A percentile compares a stretch with the other conserved stretches of the same genome.
phyloP scores from a whole-genome alignment of 2,329 filamentous ascomycete genomes.

The Pseudocercospora vitis region DNA sequence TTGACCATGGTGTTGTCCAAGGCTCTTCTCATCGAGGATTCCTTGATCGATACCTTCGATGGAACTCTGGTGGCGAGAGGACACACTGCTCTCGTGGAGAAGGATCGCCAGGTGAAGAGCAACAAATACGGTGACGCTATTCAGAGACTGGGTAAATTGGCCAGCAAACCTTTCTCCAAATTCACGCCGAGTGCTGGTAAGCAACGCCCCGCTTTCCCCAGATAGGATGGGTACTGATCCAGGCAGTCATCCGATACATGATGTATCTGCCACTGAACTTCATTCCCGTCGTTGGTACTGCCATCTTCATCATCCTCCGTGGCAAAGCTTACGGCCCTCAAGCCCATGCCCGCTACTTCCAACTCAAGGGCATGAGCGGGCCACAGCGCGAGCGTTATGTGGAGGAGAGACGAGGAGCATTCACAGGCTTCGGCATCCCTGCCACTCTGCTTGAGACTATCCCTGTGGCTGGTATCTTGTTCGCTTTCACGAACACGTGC shows the following conservation, averaged over 20 bases:
- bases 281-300: constrained; percentile 83
- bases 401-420: constrained; percentile 68
- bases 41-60: constrained; percentile 86
- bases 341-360: constrained; percentile 64
- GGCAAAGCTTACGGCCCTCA: constrained; percentile 54
- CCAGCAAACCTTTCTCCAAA: constrained; percentile 56
- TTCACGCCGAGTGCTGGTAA: constrained; percentile 55
- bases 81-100: constrained; percentile 64
- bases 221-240: too few species aligned
- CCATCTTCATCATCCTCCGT: constrained; percentile 76
- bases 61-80: constrained; percentile 60
- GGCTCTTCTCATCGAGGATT: constrained; percentile 76
- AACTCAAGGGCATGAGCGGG: constrained; percentile 79
- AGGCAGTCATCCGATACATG: constrained; percentile 73
- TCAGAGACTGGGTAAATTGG: constrained; percentile 57
- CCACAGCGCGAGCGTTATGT: constrained; percentile 68
- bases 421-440: constrained; percentile 77
- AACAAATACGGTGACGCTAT: constrained; percentile 53
- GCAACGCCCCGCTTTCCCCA: too few species aligned
- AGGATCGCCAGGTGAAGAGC: constrained; percentile 70
- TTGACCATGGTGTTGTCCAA: constrained; percentile 58
- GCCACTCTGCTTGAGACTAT: constrained; percentile 81
- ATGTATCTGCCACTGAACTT: constrained; percentile 91
- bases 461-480: constrained; percentile 77
- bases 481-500: constrained; percentile 87